These are phyloP conservation scores for Cytospora paraplurivora DNA, from an alignment of 2,329 filamentous ascomycete species.

Conservation along the genomic window DNA sequence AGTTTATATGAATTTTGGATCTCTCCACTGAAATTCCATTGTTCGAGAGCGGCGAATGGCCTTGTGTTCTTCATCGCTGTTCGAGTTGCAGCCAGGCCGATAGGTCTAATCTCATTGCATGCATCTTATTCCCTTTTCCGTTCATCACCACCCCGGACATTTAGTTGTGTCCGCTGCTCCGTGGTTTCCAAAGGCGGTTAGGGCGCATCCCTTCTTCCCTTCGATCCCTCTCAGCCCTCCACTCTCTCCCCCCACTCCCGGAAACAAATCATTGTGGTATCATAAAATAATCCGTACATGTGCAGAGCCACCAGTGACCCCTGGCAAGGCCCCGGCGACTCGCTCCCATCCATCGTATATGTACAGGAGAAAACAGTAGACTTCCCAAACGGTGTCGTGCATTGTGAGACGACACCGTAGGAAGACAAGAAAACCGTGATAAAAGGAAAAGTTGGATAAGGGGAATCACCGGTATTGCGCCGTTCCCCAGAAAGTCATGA, in stretches of 20 bases:
- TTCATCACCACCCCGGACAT: not conserved
- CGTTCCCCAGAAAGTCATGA: not conserved
- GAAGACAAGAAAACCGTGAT: not conserved
- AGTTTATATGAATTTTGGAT: no score
- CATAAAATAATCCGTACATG: slow-evolving; percentile 17
- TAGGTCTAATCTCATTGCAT: no score
- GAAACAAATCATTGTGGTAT: slow-evolving; percentile 14
- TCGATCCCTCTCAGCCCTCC: no score
- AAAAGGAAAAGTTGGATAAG: not conserved
- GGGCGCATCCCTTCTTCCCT: not conserved
- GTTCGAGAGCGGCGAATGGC: no score
- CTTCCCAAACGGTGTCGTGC: not conserved
- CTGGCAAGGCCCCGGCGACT: not conserved
- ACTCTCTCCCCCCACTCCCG: not conserved
- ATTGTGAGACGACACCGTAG: not conserved
- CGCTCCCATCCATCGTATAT: slow-evolving; percentile 17
- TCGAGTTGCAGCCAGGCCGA: no score
- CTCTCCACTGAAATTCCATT: no score
- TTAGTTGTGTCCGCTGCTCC: not conserved
- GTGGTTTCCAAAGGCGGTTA: not conserved
- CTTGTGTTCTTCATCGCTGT: no score
- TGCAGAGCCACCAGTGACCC: slow-evolving; percentile 10
- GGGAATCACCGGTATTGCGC: not conserved
- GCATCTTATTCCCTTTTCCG: not conserved
- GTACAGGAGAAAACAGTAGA: slow-evolving; percentile 10